phyloP scores from a whole-genome alignment of 1,284 basidiomycete genomes.

The Cryptococcus floricola region DNA sequence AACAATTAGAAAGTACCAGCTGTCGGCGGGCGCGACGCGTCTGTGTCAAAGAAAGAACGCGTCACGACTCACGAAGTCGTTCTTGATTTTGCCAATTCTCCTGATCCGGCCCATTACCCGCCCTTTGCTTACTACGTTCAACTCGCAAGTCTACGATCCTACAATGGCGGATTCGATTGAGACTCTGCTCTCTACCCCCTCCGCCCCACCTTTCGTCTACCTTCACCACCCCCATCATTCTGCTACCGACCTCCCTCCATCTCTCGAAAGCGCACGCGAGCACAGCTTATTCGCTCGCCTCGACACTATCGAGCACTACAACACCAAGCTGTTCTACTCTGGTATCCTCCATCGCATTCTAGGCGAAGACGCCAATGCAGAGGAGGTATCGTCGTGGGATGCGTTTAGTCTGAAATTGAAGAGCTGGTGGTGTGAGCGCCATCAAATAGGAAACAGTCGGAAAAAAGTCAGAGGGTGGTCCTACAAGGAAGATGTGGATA shows the following conservation, averaged over 20 bases:
- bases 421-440: constrained; percentile 34
- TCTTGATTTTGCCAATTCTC: background rate
- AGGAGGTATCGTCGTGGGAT: constrained; percentile 61
- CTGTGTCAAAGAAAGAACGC: background rate
- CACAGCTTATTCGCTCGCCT: constrained; percentile 49
- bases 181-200: constrained; percentile 52
- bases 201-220: constrained; percentile 65
- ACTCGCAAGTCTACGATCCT: background rate
- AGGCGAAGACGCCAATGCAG: constrained; percentile 2
- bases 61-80: background rate
- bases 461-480: constrained; percentile 18
- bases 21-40: no score
- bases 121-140: background rate
- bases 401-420: constrained; percentile 62
- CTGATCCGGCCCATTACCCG: no score
- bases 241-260: constrained; percentile 30
- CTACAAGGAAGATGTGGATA: constrained; percentile 19
- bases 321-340: constrained; percentile 64
- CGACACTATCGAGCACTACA: constrained; percentile 65
- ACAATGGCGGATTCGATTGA: constrained; percentile 8
- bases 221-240: constrained; percentile 61
- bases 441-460: constrained; percentile 43
- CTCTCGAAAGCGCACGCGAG: constrained; percentile 17
- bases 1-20: no score
- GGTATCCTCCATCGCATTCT: constrained; percentile 44